Conservation (phyloP, 1,284 basidiomycete genomes). For the Rhodotorula sp. region DNA sequence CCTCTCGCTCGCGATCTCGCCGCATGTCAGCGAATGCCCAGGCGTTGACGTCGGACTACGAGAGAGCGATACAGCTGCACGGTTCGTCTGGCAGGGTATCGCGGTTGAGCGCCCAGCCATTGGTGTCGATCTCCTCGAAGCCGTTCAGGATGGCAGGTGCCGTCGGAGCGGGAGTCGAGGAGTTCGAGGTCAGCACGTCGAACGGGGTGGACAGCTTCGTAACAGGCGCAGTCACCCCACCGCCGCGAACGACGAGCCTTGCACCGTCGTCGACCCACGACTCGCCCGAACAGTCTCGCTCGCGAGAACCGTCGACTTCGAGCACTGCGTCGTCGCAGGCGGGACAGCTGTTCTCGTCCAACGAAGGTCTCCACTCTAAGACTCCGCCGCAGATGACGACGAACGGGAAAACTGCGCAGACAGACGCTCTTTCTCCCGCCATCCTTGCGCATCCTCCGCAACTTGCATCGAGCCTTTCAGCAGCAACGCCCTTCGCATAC, state of each 20-base stretch:
- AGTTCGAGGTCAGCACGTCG: background rate
- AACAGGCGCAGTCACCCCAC: background rate
- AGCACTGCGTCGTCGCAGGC: background rate
- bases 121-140: too few species aligned
- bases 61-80: background rate
- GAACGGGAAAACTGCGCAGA: background rate
- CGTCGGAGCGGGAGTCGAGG: conserved; percentile 5
- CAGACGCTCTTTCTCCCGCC: background rate
- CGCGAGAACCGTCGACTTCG: background rate
- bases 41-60: conserved; percentile 2
- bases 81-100: background rate
- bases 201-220: too few species aligned
- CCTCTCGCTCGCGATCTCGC: background rate
- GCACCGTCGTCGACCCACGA: background rate
- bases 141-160: background rate
- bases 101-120: background rate
- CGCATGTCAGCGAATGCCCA: conserved; percentile 11
- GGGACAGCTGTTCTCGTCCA: background rate
- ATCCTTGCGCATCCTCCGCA: background rate
- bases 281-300: background rate
- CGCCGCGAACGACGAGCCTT: background rate
- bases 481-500: background rate
- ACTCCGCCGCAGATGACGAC: too few species aligned
- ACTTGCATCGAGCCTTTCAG: background rate
- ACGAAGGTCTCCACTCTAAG: background rate